phyloP scores from a whole-genome alignment of 2,329 filamentous ascomycete genomes.

The Colletotrichum costaricense region DNA sequence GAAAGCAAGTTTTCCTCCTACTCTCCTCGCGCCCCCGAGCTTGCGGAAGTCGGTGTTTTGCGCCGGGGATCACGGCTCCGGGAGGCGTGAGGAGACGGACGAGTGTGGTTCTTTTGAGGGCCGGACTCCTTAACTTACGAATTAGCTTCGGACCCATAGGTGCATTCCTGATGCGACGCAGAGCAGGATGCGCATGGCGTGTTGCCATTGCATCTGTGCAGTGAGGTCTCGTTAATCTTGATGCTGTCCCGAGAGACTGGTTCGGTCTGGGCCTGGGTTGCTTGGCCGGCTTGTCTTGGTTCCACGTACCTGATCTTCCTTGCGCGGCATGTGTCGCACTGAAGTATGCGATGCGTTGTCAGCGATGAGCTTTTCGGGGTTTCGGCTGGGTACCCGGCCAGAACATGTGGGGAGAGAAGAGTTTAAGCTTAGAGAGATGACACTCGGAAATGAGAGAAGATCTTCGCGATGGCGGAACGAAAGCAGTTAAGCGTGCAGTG shows the following conservation, averaged over 20 bases:
- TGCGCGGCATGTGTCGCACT: slow-evolving; percentile 60
- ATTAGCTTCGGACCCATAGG: slow-evolving; percentile 55
- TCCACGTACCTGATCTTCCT: slow-evolving; percentile 56
- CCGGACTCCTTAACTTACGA: slow-evolving; percentile 47
- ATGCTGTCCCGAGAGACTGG: slow-evolving; percentile 17
- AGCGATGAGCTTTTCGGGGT: not conserved
- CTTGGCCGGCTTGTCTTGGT: slow-evolving; percentile 11
- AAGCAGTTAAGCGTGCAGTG: not conserved
- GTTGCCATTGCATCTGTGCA: slow-evolving; percentile 57
- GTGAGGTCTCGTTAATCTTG: slow-evolving; percentile 21
- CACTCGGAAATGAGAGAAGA: not conserved
- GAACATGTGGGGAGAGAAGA: not conserved
- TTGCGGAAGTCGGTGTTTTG: not conserved
- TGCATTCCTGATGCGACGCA: slow-evolving; percentile 50
- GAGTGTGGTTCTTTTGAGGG: no score
- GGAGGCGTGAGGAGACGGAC: no score
- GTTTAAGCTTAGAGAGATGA: not conserved
- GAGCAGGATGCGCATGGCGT: slow-evolving; percentile 55
- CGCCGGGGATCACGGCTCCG: slow-evolving; percentile 22
- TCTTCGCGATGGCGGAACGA: not conserved
- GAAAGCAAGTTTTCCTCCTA: not conserved
- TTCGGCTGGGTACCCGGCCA: not conserved
- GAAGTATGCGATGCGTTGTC: not conserved
- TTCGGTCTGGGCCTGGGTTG: slow-evolving; percentile 5
- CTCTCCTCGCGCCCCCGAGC: not conserved